Conservation (phyloP, 2,329 filamentous ascomycete genomes). For the Aspergillus quadrilineatus region DNA sequence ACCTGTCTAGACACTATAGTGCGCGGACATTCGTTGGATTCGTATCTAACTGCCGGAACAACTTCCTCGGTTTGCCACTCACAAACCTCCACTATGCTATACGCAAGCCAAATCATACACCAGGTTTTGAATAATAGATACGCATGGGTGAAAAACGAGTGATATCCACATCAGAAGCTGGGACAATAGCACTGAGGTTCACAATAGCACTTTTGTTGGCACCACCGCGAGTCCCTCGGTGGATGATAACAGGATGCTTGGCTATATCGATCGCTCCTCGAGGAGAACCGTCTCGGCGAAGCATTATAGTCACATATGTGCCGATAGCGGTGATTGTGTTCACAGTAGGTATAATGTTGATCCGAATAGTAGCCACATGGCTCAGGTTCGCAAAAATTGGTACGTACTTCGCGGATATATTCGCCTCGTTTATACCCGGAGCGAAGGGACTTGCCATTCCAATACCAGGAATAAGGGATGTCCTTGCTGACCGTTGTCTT, state of each 20-base stretch:
- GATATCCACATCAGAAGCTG: background rate
- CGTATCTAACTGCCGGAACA: background rate
- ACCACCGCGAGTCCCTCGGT: background rate
- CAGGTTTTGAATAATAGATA: background rate
- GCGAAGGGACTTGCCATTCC: slow-evolving; percentile 23
- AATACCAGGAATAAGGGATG: slow-evolving; percentile 27
- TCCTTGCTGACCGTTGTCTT: background rate
- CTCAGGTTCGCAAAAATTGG: background rate
- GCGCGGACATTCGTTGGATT: background rate
- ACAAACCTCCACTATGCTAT: background rate
- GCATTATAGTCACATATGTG: background rate
- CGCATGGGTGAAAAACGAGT: background rate
- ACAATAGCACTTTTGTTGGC: background rate
- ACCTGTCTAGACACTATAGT: background rate
- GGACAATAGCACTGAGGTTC: background rate
- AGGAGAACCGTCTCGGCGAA: background rate
- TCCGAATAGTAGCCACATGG: background rate
- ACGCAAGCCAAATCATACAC: background rate
- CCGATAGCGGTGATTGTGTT: background rate
- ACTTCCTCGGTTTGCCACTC: background rate
- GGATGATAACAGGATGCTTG: background rate
- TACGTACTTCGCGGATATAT: slow-evolving; percentile 16
- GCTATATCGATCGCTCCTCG: background rate
- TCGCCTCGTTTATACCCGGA: slow-evolving; percentile 18
- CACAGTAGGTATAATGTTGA: background rate